A percentile compares a stretch with the other conserved stretches of the same genome.
These are phyloP conservation scores for Zymoseptoria pseudotritici DNA, from an alignment of 2,329 filamentous ascomycete genomes.

Conservation along the genomic window DNA sequence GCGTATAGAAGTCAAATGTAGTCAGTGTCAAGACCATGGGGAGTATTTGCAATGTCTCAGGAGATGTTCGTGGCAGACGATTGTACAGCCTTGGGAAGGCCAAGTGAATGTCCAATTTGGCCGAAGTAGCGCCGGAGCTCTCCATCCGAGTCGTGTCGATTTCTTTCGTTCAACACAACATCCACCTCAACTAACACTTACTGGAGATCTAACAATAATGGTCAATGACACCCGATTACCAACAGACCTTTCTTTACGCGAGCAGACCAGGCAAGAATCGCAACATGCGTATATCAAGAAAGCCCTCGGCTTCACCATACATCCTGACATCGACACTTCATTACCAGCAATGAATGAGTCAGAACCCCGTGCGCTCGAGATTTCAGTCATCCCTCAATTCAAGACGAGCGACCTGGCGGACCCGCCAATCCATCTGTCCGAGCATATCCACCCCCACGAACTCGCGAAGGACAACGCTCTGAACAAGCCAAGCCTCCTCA, in stretches of 20 bases:
- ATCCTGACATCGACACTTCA: slow-evolving; percentile 6
- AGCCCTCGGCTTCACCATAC: slow-evolving; percentile 10
- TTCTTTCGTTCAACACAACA: no score
- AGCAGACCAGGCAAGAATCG: background rate
- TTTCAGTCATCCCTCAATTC: background rate
- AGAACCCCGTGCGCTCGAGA: background rate
- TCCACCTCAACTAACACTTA: background rate
- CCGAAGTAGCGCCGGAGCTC: background rate
- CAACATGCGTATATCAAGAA: slow-evolving; percentile 13
- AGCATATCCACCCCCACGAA: background rate
- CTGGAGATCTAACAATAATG: background rate
- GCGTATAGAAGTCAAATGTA: slow-evolving; percentile 12
- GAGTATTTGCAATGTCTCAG: background rate
- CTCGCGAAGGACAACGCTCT: background rate
- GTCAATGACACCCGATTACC: background rate
- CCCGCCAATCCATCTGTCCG: background rate
- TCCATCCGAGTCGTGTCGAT: no score
- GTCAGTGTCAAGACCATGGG: background rate
- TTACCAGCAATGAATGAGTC: background rate
- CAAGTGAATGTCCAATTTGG: background rate
- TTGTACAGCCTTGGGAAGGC: no score
- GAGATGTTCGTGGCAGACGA: no score
- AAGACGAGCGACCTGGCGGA: background rate
- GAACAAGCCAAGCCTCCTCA: background rate
- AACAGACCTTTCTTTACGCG: background rate